phyloP scores from a whole-genome alignment of 2,329 filamentous ascomycete genomes.

The Lachnellula hyalina region DNA sequence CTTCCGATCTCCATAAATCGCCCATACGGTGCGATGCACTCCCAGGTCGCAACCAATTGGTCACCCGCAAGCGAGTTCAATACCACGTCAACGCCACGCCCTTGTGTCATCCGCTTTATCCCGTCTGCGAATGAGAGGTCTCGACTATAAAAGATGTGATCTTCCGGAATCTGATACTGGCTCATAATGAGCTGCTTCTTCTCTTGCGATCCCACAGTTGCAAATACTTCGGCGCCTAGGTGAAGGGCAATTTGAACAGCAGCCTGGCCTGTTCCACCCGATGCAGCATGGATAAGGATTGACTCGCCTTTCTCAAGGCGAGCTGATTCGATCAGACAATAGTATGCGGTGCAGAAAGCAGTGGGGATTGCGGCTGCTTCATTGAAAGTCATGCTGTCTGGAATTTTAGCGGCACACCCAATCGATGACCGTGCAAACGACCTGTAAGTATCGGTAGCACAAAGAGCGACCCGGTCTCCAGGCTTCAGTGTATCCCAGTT shows the following conservation, averaged over 20 bases:
- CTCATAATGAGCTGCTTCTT: not conserved
- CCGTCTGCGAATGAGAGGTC: not conserved
- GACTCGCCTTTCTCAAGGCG: not conserved
- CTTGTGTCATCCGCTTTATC: not conserved
- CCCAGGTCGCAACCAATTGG: not conserved
- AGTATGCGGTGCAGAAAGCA: not conserved
- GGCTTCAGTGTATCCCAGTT: not conserved
- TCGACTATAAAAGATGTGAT: not conserved
- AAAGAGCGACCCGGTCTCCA: not conserved
- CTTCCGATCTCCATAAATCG: not conserved
- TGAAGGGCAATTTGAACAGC: not conserved
- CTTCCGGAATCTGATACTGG: not conserved
- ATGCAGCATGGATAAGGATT: not conserved
- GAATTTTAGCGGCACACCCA: not conserved
- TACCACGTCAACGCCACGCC: not conserved
- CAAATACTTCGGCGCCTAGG: not conserved
- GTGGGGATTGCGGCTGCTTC: not conserved
- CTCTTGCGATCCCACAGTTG: not conserved
- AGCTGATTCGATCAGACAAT: not conserved
- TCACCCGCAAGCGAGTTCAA: not conserved
- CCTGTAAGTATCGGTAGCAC: not conserved
- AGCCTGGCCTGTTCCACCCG: not conserved
- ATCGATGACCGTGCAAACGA: not conserved
- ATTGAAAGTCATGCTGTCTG: not conserved
- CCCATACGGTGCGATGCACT: not conserved